phyloP scores from a whole-genome alignment of 441 rosid genomes.

The Mallotus japonicus region DNA sequence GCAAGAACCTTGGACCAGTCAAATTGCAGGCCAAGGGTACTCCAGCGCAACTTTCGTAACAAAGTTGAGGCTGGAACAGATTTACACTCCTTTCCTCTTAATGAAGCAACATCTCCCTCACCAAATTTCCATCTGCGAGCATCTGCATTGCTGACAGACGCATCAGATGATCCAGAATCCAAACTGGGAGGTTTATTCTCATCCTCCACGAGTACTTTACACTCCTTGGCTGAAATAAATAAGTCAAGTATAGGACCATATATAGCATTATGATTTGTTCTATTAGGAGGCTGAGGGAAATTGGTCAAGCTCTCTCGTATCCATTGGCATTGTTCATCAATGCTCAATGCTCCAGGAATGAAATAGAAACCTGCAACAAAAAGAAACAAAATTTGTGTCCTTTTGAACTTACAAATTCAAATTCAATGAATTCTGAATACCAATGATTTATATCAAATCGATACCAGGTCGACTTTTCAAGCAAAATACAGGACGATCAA shows the following conservation, averaged over 20 bases:
- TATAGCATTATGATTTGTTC: slow-evolving; percentile 82
- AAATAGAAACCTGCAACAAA: slow-evolving; percentile 70
- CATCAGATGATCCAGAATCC: slow-evolving; percentile 30
- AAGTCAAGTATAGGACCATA: slow-evolving; percentile 72
- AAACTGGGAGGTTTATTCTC: slow-evolving; percentile 17
- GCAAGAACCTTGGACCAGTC: slow-evolving; percentile 81
- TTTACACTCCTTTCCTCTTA: slow-evolving; percentile 40
- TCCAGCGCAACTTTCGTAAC: slow-evolving; percentile 82
- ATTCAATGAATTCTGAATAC: not conserved
- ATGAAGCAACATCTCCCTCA: slow-evolving; percentile 35
- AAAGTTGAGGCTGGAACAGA: slow-evolving; percentile 47
- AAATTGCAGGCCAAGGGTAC: slow-evolving; percentile 89
- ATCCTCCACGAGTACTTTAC: slow-evolving; percentile 55
- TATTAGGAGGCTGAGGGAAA: slow-evolving; percentile 86
- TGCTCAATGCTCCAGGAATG: slow-evolving; percentile 62
- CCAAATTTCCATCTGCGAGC: slow-evolving; percentile 48
- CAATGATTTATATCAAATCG: not conserved
- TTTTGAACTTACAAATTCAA: not conserved
- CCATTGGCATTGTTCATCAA: slow-evolving; percentile 80
- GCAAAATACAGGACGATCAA: slow-evolving; percentile 48
- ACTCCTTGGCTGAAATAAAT: slow-evolving; percentile 50
- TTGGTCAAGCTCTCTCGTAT: slow-evolving; percentile 66
- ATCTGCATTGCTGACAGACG: slow-evolving; percentile 29
- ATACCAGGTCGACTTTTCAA: slow-evolving; percentile 70
- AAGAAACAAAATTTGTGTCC: not conserved